These are phyloP conservation scores for Suhomyces panamericanus DNA, from an alignment of 1,139 yeast species.

Conservation along the genomic window DNA sequence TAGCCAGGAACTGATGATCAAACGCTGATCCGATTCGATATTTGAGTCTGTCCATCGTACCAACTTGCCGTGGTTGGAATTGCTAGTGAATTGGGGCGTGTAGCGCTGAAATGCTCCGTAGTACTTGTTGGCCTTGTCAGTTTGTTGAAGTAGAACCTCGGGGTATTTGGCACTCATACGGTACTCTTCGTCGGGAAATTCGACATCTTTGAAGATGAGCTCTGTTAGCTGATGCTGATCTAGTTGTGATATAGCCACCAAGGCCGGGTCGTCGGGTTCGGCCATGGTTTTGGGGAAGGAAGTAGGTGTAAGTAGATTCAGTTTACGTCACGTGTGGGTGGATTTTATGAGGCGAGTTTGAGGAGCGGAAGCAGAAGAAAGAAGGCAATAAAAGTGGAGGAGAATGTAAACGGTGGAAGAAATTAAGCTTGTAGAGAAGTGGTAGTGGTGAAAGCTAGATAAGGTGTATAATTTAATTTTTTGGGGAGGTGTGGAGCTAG, in stretches of 20 bases:
- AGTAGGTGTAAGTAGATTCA: not conserved
- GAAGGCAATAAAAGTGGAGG: not conserved
- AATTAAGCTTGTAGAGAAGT: too few species aligned
- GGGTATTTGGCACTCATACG: slow-evolving; percentile 26
- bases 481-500: too few species aligned
- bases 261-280: slow-evolving; percentile 1
- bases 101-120: slow-evolving; percentile 38
- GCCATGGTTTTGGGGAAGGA: slow-evolving; percentile 1
- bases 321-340: slow-evolving; percentile 2
- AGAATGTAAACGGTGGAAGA: too few species aligned
- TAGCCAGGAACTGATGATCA: slow-evolving; percentile 33
- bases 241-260: slow-evolving; percentile 1
- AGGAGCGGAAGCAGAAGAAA: not conserved
- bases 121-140: slow-evolving; percentile 33
- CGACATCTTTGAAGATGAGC: slow-evolving; percentile 3
- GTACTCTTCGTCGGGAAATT: slow-evolving; percentile 4
- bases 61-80: slow-evolving; percentile 16
- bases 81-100: slow-evolving; percentile 35
- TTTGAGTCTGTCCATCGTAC: slow-evolving; percentile 39
- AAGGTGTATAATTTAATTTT: too few species aligned
- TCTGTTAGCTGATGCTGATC: slow-evolving; percentile 3
- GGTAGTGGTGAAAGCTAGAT: too few species aligned
- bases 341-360: not conserved
- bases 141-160: slow-evolving; percentile 36
- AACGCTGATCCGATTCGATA: slow-evolving; percentile 31